Percentiles rank a stretch among this genome's conserved stretches.
Evolutionary conservation across 352 stramenopile genomes (phyloP).

Genomic region (Blastocystis sp.): DNA sequence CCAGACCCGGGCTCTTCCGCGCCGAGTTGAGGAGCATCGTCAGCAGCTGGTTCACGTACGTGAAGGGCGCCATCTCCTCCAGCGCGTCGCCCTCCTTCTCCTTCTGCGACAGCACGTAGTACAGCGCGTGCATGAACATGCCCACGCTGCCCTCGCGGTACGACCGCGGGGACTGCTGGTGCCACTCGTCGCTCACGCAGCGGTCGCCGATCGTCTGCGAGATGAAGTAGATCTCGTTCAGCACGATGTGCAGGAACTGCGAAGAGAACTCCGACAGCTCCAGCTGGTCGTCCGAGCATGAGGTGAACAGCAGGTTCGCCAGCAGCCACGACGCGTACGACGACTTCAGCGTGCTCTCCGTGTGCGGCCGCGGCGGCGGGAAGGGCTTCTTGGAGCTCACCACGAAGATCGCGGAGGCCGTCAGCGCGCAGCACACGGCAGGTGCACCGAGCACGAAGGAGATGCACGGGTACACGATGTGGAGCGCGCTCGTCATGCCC

Average conservation of each 20-base stretch:
- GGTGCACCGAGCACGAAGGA: background rate
- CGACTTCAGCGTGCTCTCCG: conserved; percentile 1
- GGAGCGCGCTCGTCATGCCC: background rate
- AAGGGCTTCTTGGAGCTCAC: background rate
- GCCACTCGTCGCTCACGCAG: conserved; percentile 55
- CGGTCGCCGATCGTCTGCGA: conserved; percentile 43
- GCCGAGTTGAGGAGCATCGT: conserved; percentile 8
- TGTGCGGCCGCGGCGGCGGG: background rate
- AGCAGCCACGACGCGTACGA: conserved; percentile 37
- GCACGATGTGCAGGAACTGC: conserved; percentile 20
- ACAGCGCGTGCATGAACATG: conserved; percentile 23
- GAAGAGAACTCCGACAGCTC: conserved; percentile 35
- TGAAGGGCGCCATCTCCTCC: conserved; percentile 40
- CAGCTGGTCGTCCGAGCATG: conserved; percentile 29
- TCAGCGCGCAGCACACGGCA: background rate
- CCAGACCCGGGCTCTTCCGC: conserved; percentile 5
- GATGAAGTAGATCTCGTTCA: conserved; percentile 40
- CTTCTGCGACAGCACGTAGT: background rate
- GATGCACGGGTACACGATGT: background rate
- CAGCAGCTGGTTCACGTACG: conserved; percentile 67
- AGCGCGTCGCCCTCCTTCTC: too few relatives aligned
- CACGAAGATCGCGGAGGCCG: background rate
- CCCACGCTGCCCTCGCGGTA: conserved; percentile 54
- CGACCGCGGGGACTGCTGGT: background rate
- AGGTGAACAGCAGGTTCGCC: conserved; percentile 26